A percentile compares a stretch with the other conserved stretches of the same genome.
Evolutionary conservation across 768 basidiomycete species (phyloP).

Genomic region (Chiua virens): DNA sequence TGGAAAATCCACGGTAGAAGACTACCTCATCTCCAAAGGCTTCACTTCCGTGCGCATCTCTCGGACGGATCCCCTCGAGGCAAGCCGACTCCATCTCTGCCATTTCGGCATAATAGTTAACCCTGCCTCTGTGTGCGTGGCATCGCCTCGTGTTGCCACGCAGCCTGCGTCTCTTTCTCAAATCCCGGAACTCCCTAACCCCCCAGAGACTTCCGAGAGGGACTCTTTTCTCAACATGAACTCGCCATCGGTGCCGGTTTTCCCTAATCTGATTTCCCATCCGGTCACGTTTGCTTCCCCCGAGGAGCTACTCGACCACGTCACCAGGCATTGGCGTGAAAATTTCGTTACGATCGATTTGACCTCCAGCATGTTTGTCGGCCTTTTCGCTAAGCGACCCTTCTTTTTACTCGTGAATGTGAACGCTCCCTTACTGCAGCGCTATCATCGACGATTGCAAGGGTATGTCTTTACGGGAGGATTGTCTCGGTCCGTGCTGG

Average conservation of each 20-base stretch:
- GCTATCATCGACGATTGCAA: conserved; percentile 65
- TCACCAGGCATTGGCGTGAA: conserved; percentile 77
- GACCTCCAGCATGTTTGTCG: conserved; percentile 51
- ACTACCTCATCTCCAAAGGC: conserved; percentile 58
- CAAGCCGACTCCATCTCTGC: conserved; percentile 1
- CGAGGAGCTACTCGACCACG: conserved; percentile 61
- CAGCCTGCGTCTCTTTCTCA: background rate
- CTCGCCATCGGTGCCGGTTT: conserved; percentile 15
- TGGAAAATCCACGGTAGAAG: conserved; percentile 59
- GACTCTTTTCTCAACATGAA: conserved; percentile 22
- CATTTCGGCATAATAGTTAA: background rate
- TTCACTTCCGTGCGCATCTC: conserved; percentile 52
- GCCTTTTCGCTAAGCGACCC: conserved; percentile 77
- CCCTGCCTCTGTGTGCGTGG: conserved; percentile 5
- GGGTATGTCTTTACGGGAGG: conserved; percentile 38
- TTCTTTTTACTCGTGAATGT: conserved; percentile 85
- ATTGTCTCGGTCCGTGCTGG: conserved; percentile 3
- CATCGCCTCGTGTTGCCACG: conserved; percentile 2
- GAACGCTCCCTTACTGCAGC: conserved; percentile 75
- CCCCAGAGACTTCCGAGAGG: conserved; percentile 4
- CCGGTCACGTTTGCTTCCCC: conserved; percentile 43
- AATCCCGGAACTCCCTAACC: background rate
- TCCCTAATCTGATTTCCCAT: conserved; percentile 22
- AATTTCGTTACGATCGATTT: conserved; percentile 84
- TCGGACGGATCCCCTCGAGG: conserved; percentile 19